Evolutionary conservation across 495 filamentous ascomycete species (phyloP), one percentile per base, ranked within the genome.

Genomic region (Penicillium robsamsonii): DNA sequence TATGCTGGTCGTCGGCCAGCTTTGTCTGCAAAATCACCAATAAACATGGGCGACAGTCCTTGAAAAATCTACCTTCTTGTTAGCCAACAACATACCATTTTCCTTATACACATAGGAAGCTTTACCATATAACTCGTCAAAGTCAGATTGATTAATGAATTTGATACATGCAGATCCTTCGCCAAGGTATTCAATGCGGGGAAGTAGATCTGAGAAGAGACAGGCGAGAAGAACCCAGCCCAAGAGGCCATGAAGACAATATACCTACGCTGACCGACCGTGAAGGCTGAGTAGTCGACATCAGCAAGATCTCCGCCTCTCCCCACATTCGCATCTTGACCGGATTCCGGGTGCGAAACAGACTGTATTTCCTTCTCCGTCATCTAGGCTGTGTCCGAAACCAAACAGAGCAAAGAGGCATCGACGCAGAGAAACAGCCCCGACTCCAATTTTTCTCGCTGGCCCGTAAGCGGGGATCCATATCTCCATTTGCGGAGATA

Each of bases 141-240:
- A 3, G 84, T 87, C 57, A 92, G 63, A 61, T 90, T 91, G 71
- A 90, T 87, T 55, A 86, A 70, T 3, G 71, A 74, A 40, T 78
- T 70, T 0, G 84, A 81, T 0, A 89, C 84, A 42, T 79, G 60
- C 9, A 90, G 74, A 47, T 88, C 81, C 3, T 56, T 50, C 1
- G 86, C 72, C 10, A 90, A 61, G n/a, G 81, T 66, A 50, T 81
- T 83, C 38, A 92, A 70, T 4, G 86, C 87, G 2, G 88, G 88
- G 50, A 89, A 89, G 66, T 91, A 91, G 40, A 89, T 90, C 61
- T 85, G 86, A 20, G 86, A 84, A 0, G 86, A 87, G 25, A 90
- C 77, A 2, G 88, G 87, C 0, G 85, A 88, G 65, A 89, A 82
- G 60, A 90, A 87, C 37, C 82, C 80, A 11, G 82, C 82, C 49